Conservation (phyloP, 1,284 basidiomycete genomes). For the Cystobasidiaceae sp. region DNA sequence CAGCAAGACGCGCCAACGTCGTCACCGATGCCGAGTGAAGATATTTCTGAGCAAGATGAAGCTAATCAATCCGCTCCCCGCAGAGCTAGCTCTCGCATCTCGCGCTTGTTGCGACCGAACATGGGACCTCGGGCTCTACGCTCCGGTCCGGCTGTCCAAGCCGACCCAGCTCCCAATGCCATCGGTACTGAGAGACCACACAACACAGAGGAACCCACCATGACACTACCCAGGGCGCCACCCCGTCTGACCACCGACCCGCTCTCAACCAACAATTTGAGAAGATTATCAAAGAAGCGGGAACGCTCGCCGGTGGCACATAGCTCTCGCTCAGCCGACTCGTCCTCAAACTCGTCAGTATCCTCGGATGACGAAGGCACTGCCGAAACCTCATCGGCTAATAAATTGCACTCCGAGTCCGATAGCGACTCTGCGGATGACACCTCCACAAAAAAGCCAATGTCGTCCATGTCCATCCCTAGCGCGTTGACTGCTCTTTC, state of each 20-base stretch:
- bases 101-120: conserved; percentile 4
- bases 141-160: no score
- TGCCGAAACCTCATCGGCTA: background rate
- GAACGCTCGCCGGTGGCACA: background rate
- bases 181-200: no score
- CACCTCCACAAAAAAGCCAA: conserved; percentile 11
- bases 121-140: conserved; percentile 8
- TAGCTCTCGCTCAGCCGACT: conserved; percentile 2
- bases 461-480: conserved; percentile 4
- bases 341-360: background rate
- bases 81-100: background rate
- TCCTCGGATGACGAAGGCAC: background rate
- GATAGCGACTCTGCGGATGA: conserved; percentile 25
- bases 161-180: background rate
- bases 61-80: background rate
- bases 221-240: conserved; percentile 20
- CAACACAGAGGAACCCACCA: background rate
- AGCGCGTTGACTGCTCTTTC: background rate
- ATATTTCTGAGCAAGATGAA: no score
- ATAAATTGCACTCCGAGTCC: background rate
- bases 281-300: conserved; percentile 4
- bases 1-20: no score
- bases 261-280: conserved; percentile 24
- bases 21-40: no score
- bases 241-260: conserved; percentile 23